Evolutionary conservation across 2,329 filamentous ascomycete genomes (phyloP).

Genomic region (Tolypocladium cylindrosporum): DNA sequence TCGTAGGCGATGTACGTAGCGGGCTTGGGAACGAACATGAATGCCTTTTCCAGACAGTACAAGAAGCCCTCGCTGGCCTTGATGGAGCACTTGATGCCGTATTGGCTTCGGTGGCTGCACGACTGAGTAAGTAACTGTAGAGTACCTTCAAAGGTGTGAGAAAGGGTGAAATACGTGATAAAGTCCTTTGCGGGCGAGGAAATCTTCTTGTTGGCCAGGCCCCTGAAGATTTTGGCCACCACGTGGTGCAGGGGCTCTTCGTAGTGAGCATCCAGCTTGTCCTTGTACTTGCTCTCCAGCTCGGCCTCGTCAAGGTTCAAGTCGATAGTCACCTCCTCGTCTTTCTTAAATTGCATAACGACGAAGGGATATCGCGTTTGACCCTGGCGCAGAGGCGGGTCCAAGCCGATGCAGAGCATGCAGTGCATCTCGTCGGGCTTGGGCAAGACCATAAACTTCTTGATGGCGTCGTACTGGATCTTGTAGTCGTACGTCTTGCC

Average conservation of each 20-base stretch:
- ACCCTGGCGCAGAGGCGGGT: constrained; percentile 89
- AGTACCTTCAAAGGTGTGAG: neutral
- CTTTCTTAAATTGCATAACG: constrained; percentile 97
- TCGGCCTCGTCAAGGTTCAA: constrained; percentile 91
- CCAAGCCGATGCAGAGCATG: constrained; percentile 87
- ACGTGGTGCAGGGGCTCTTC: constrained; percentile 91
- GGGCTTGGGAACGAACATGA: constrained; percentile 98
- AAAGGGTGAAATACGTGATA: constrained; percentile 48
- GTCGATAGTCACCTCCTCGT: constrained; percentile 94
- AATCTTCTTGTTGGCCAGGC: constrained; percentile 89
- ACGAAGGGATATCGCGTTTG: constrained; percentile 97
- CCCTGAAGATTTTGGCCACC: constrained; percentile 90
- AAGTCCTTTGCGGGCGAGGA: constrained; percentile 93
- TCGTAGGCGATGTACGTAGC: constrained; percentile 96
- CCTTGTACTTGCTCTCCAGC: constrained; percentile 75
- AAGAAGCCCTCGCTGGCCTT: constrained; percentile 97
- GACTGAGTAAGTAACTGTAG: neutral
- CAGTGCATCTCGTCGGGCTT: constrained; percentile 98
- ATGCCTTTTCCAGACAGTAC: constrained; percentile 94
- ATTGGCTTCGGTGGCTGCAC: constrained; percentile 73
- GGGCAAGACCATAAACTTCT: constrained; percentile 97
- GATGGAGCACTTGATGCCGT: constrained; percentile 98
- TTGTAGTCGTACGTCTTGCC: constrained; percentile 99
- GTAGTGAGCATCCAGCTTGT: constrained; percentile 80
- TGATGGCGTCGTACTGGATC: constrained; percentile 95